Evolutionary conservation across 2,329 filamentous ascomycete genomes (phyloP), one percentile per base, ranked within the genome.

Genomic region (Tolypocladium pustulatum): DNA sequence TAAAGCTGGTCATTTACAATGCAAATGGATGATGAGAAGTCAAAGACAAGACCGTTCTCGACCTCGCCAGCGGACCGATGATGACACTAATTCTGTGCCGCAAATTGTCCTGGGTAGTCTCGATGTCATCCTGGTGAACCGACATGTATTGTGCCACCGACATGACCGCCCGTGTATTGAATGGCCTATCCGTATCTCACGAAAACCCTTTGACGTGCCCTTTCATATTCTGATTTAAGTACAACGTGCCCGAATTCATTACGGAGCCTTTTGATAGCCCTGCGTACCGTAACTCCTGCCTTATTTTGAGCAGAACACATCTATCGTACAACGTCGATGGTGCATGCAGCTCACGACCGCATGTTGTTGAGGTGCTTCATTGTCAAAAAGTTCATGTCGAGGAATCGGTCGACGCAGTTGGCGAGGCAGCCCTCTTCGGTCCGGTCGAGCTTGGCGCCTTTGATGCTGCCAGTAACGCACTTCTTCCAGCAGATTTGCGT

Each of bases 331-430:
- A n/a, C 20, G 10, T 36, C 49, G 49, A 22, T 4, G 10, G 20
- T 53, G 20, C 20, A n/a, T 17, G 46, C 46, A 52, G n/a, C 34
- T 55, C 41, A 68, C 32, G 65, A 67, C 17, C 80, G 77, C 76
- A 82, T 75, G 62, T 70, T 82, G 72, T 94, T 86, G 68, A 97
- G 76, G 71, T 97, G 89, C 79, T 86, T 88, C 73, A 97, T 78
- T n/a, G 96, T 89, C 57, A 90, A 78, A 64, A 89, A 76, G 75
- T 93, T 94, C 62, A 91, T 83, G 74, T 99, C 94, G 76, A 97
- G 81, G 76, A 95, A 97, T 59, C 94, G 82, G 68, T 96, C 90
- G 59, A 97, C 91, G 70, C 94, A 99, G 78, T 96, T 97, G 72
- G 86, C 80, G 72, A 96, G 82, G 73, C 94, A 99, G 10, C 79